Conservation (phyloP, 2,329 filamentous ascomycete species). For the Phialophora macrospora region DNA sequence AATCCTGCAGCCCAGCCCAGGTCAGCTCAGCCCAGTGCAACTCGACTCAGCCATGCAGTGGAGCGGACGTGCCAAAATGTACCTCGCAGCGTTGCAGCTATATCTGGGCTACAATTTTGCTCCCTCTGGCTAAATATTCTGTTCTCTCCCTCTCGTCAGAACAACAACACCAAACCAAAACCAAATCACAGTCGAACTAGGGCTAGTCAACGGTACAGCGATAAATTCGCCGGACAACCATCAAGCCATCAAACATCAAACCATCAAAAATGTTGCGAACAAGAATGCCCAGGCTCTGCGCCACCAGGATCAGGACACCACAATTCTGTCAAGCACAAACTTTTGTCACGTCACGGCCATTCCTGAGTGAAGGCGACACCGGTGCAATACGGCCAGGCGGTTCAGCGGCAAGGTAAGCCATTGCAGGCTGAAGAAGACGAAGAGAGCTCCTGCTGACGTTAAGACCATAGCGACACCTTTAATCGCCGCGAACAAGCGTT, state of each 20-base stretch:
- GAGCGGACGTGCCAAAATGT: neutral
- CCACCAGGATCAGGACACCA: conserved; percentile 33
- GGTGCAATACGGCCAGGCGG: conserved; percentile 30
- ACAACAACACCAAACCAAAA: neutral
- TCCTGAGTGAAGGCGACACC: conserved; percentile 30
- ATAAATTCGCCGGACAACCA: neutral
- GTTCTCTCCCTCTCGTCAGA: neutral
- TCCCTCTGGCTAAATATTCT: neutral
- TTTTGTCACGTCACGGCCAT: conserved; percentile 27
- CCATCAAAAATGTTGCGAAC: conserved; percentile 33
- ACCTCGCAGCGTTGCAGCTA: conserved; percentile 6
- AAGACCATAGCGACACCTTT: conserved; percentile 30
- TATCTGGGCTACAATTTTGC: neutral
- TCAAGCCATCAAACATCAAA: neutral
- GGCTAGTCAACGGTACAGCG: neutral
- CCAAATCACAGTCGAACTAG: neutral
- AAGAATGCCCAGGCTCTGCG: conserved; percentile 29
- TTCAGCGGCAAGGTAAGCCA: conserved; percentile 29
- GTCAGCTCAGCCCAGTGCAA: neutral
- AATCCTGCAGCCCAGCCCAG: neutral
- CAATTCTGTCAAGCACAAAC: conserved; percentile 36
- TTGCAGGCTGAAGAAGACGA: neutral
- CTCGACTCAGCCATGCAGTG: conserved; percentile 1
- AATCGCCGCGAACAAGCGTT: conserved; percentile 35
- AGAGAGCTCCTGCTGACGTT: neutral